A percentile compares a stretch with the other conserved stretches of the same genome.
phyloP scores from a whole-genome alignment of 495 filamentous ascomycete genomes.

The Neurospora sp. region DNA sequence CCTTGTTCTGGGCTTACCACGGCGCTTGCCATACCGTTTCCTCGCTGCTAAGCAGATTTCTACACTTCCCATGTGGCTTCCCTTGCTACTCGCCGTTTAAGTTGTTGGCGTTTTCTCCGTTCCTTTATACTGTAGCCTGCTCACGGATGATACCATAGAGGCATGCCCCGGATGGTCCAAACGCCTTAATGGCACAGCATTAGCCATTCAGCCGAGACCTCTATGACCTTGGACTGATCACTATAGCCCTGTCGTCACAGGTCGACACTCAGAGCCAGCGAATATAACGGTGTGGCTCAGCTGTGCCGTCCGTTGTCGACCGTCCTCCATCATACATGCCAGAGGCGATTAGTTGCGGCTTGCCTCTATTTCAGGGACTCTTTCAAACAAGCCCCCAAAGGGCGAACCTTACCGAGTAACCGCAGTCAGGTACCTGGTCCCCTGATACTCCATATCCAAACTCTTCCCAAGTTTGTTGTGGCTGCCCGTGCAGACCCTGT shows the following conservation, averaged over 20 bases:
- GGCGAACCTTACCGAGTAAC: conserved; percentile 19
- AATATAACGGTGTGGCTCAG: conserved; percentile 39
- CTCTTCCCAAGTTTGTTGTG: conserved; percentile 14
- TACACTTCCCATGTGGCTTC: conserved; percentile 5
- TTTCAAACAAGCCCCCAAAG: conserved; percentile 26
- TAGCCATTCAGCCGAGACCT: conserved; percentile 46
- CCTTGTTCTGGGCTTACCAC: conserved; percentile 14
- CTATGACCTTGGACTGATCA: conserved; percentile 28
- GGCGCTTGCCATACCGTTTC: conserved; percentile 16
- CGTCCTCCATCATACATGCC: conserved; percentile 26
- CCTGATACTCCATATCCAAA: conserved; percentile 8
- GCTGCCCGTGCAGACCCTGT: conserved; percentile 34
- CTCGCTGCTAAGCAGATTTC: not conserved
- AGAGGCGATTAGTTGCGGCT: conserved; percentile 30
- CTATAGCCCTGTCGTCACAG: conserved; percentile 30
- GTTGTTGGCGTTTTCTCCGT: conserved; percentile 16
- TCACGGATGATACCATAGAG: conserved; percentile 10
- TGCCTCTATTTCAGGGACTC: conserved; percentile 30
- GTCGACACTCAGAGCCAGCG: conserved; percentile 7
- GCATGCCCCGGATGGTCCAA: conserved; percentile 32
- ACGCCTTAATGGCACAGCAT: conserved; percentile 39
- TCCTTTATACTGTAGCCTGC: conserved; percentile 22
- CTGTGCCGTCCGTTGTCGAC: conserved; percentile 27
- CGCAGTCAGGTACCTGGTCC: conserved; percentile 32
- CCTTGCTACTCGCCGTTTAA: conserved; percentile 8